These are phyloP conservation scores for Leptodermis oblonga DNA, from an alignment of 257 asterid genomes.

Conservation along the genomic window DNA sequence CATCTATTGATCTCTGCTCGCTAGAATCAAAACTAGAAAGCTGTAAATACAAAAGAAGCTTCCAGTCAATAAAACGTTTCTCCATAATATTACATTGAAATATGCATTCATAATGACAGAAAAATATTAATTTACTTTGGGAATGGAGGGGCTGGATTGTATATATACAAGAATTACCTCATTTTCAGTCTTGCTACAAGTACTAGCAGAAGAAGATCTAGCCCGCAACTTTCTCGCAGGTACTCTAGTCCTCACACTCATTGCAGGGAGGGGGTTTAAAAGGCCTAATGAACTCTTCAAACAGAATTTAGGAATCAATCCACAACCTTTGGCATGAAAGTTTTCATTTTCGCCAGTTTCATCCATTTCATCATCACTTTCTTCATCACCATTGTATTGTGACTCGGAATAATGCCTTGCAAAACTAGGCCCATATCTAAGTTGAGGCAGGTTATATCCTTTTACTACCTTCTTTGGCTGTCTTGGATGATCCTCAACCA, in stretches of 20 bases:
- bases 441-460: constrained; percentile 40
- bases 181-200: constrained; percentile 39
- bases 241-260: constrained; percentile 57
- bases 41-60: constrained; percentile 21
- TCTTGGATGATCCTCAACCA: constrained; percentile 33
- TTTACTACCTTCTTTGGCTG: constrained; percentile 30
- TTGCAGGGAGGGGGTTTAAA: constrained; percentile 55
- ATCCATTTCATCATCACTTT: constrained; percentile 52
- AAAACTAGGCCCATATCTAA: constrained; percentile 84
- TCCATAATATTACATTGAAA: background rate
- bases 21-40: constrained; percentile 39
- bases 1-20: constrained; percentile 36
- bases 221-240: constrained; percentile 40
- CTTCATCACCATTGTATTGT: constrained; percentile 41
- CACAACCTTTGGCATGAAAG: constrained; percentile 45
- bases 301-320: constrained; percentile 79
- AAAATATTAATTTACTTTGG: background rate
- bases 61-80: background rate
- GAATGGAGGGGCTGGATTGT: background rate
- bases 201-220: constrained; percentile 37
- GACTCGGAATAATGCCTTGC: constrained; percentile 40
- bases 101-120: too few relatives aligned
- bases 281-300: constrained; percentile 42
- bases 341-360: constrained; percentile 36
- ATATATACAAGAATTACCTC: constrained; percentile 44